Percentiles rank a stretch among this genome's conserved stretches.
phyloP scores from a whole-genome alignment of 2,329 filamentous ascomycete species.

The Teratosphaeria viscida region DNA sequence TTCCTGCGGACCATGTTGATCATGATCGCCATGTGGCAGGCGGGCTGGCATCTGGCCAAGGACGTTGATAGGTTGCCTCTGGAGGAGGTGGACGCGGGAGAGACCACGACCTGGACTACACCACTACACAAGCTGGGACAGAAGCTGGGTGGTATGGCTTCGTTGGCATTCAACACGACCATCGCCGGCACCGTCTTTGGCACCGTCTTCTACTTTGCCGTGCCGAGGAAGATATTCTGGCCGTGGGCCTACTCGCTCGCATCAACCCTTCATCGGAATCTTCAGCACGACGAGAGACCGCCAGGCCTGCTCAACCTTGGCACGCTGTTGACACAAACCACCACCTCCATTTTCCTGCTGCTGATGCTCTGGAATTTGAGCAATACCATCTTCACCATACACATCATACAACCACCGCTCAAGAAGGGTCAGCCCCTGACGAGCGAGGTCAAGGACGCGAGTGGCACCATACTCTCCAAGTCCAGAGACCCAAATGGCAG shows the following conservation, averaged over 20 bases:
- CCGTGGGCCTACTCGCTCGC: constrained; percentile 41
- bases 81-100: constrained; percentile 24
- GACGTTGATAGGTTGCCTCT: constrained; percentile 61
- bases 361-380: constrained; percentile 64
- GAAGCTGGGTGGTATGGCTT: constrained; percentile 5
- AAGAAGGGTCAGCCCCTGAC: constrained; percentile 81
- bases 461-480: constrained; percentile 16
- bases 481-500: constrained; percentile 72
- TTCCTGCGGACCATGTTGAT: constrained; percentile 62
- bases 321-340: constrained; percentile 12
- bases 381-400: constrained; percentile 69
- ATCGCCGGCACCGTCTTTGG: constrained; percentile 10
- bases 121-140: neutral
- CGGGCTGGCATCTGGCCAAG: constrained; percentile 55
- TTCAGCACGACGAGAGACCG: constrained; percentile 56
- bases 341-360: constrained; percentile 55
- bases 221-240: constrained; percentile 58
- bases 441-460: constrained; percentile 55
- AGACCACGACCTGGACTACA: neutral
- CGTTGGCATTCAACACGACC: constrained; percentile 10
- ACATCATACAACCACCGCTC: constrained; percentile 68
- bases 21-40: constrained; percentile 59
- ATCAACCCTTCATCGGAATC: constrained; percentile 57
- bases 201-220: constrained; percentile 42
- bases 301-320: constrained; percentile 38